Conservation (phyloP, 768 basidiomycete species). For the Rhodotorula graminis region DNA sequence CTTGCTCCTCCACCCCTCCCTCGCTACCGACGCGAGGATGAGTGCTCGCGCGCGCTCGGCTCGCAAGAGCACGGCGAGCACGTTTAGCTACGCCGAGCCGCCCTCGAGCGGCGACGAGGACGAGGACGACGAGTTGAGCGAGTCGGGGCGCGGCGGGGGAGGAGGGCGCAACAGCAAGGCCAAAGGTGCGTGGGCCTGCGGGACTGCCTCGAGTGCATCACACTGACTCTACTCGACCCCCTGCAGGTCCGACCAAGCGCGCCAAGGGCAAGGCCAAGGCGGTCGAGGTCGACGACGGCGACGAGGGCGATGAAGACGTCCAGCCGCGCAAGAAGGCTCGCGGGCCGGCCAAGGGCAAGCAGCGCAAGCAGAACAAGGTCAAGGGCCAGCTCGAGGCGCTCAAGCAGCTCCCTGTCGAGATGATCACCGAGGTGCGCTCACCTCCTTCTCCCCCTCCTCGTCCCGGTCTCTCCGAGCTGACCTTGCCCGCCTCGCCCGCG, state of each 20-base stretch:
- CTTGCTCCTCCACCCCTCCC: background rate
- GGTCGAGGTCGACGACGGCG: background rate
- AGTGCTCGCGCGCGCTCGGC: background rate
- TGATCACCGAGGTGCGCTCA: background rate
- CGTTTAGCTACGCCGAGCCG: background rate
- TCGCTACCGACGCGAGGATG: background rate
- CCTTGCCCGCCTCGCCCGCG: background rate
- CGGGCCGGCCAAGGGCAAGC: background rate
- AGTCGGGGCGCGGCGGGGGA: background rate
- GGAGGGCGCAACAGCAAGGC: background rate
- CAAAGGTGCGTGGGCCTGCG: background rate
- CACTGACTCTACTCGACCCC: background rate
- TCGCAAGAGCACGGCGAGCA: background rate
- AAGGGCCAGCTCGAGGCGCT: background rate
- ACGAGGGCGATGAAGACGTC: background rate
- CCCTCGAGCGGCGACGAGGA: background rate
- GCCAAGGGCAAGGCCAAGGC: background rate
- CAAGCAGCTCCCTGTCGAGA: background rate
- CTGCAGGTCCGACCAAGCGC: background rate
- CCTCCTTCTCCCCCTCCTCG: background rate
- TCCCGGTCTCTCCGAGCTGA: background rate
- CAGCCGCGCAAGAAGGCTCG: background rate
- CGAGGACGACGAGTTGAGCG: background rate
- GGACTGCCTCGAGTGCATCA: background rate
- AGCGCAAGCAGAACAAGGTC: background rate